Percentiles rank a stretch among this genome's conserved stretches.
phyloP scores from a whole-genome alignment of 1,284 basidiomycete genomes.

The Inonotus hispidus region DNA sequence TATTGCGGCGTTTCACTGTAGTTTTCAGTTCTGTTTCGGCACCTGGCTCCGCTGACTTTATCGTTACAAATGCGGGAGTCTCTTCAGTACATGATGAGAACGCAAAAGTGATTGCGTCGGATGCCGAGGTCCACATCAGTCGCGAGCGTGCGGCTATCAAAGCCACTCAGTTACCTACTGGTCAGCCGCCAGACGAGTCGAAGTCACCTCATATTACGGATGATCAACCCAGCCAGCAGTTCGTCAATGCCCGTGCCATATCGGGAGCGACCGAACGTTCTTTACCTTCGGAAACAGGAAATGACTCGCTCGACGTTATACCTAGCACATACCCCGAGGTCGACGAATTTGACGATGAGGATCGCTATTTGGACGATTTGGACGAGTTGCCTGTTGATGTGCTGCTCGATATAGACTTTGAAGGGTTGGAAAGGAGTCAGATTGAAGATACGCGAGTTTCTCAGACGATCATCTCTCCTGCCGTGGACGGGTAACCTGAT shows the following conservation, averaged over 20 bases:
- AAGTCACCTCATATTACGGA: not conserved
- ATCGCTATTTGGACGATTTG: conserved; percentile 23
- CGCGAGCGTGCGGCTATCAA: not conserved
- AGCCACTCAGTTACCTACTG: not conserved
- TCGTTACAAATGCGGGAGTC: conserved; percentile 60
- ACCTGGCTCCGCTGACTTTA: conserved; percentile 63
- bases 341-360: conserved; percentile 20
- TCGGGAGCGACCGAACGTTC: not conserved
- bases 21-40: conserved; percentile 67
- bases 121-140: not conserved
- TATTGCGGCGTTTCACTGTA: conserved; percentile 61
- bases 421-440: conserved; percentile 5
- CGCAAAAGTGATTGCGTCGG: not conserved
- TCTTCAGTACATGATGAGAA: conserved; percentile 24
- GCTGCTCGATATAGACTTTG: conserved; percentile 20
- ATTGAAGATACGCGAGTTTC: conserved; percentile 7
- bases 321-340: conserved; percentile 13
- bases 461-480: not conserved
- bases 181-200: not conserved
- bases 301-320: not conserved
- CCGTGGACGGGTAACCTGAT: not conserved
- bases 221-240: not conserved
- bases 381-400: conserved; percentile 21
- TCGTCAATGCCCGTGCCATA: not conserved
- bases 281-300: not conserved